Evolutionary conservation across 441 rosid genomes (phyloP), one percentile per base, ranked within the genome.

Genomic region (Populus tomentosa): DNA sequence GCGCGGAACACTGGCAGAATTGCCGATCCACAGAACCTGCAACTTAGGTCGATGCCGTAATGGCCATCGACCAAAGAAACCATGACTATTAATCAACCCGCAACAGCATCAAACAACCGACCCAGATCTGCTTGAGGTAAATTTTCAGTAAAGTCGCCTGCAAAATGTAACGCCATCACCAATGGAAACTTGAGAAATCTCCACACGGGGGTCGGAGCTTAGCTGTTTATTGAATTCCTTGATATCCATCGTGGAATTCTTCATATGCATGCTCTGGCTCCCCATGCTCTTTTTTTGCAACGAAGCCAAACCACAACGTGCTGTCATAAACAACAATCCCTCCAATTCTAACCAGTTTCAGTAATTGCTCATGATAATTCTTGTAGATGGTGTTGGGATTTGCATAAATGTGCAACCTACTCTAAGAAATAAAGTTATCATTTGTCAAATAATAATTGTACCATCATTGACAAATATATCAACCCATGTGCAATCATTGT

Each of bases 81-180:
- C 30, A 2, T 28, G 0, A 28, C 30, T 28, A 28, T 28, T 28
- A 28, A 28, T 28, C 30, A 28, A 28, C 30, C 30, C 30, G 0
- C 30, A 28, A 28, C 30, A 28, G 30, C 30, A 28, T 28, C 30
- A 28, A 28, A 28, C 30, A 28, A 28, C 30, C 30, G 30, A 28
- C 30, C 30, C 30, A 3, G 30, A 28, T 28, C 30, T 28, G 30
- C 30, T 28, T 28, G 3, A 28, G 30, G 2, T 28, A 28, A 16
- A 35, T 7, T 35, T 35, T 71, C 38, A 71, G 20, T 8, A 62
- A 11, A 80, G 40, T 46, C 93, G 86, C 70, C 90, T 76, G 62
- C 91, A 88, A 1, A 89, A 67, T 2, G 91, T 89, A 65, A 88
- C 75, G 20, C 90, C 93, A 82, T 88, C 93, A 67, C 87, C 91